Base-by-base conservation (phyloP, 2,329 filamentous ascomycete genomes). In the Berkeleyomyces basicola region DNA sequence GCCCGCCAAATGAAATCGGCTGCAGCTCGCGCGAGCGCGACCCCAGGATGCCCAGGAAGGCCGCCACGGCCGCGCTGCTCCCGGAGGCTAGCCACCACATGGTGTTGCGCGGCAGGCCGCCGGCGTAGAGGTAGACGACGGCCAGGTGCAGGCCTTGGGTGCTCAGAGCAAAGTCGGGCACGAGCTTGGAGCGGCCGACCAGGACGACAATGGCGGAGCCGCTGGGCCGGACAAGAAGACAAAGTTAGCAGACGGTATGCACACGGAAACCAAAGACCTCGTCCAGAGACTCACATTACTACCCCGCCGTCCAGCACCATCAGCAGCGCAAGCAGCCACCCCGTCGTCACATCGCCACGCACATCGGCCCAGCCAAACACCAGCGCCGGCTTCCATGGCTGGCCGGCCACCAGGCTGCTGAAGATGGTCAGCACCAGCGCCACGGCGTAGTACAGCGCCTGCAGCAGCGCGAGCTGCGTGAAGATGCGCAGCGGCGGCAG, bases 91-190 rank as follows among this genome's bases (percentile, higher is more conserved):
- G 76, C 92, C 93, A 99, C 93, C 93, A 99, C 69, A 95, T 86
- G 66, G 83, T 75, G 72, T 92, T 85, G 7, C 80, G 78, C 1
- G 93, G 93, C 37, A 97, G 71, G 7, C 82, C 80, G 69, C 84
- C 83, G 2, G 88, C 86, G 74, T 95, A 96, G 42, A 96, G 72
- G 23, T 84, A 85, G 37, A 88, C 88, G 69, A 89, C 73, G 69
- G 93, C 67, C 61, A 96, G 81, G 72, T 96, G 88, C 49, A 96
- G 77, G 71, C 88, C 81, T 75, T 95, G 90, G 16, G 96, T 81
- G 2, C 92, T 96, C 33, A 96, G 77, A 40, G 90, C 88, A 72
- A 97, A 99, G 74, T 99, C 93, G 67, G 90, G 90, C 59, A 97
- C 88, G 65, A 97, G 86, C 73, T 97, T 97, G 58, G 87, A 93